Evolutionary conservation across 2,329 filamentous ascomycete species (phyloP).

Genomic region (Malbranchea cinnamomea): DNA sequence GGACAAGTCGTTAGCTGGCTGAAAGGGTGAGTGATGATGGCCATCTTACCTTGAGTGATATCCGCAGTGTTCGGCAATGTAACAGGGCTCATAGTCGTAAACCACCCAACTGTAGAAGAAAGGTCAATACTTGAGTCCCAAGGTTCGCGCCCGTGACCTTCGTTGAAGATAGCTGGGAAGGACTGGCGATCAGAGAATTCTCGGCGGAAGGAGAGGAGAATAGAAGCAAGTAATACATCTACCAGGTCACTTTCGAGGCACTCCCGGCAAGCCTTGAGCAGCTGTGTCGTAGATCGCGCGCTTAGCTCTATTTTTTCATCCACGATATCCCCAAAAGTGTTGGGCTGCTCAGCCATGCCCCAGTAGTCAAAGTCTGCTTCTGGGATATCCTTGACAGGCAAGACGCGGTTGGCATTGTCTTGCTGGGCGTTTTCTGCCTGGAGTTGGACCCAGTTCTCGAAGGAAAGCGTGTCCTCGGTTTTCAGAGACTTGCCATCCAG

Average conservation of each 20-base stretch:
- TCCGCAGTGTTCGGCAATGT: constrained; percentile 14
- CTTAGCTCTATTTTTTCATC: constrained; percentile 20
- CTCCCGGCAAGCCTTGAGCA: constrained; percentile 18
- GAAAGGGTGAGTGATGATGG: constrained; percentile 8
- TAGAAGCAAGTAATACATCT: constrained; percentile 22
- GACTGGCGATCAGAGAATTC: constrained; percentile 27
- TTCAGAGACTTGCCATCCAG: constrained; percentile 17
- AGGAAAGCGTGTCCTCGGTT: constrained; percentile 20
- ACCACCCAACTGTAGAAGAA: constrained; percentile 36
- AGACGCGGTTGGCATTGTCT: constrained; percentile 2
- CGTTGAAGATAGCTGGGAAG: constrained; percentile 32
- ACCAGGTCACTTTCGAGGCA: constrained; percentile 22
- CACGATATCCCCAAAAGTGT: constrained; percentile 21
- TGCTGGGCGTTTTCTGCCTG: constrained; percentile 15
- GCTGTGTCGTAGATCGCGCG: constrained; percentile 17
- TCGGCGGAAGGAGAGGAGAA: constrained; percentile 30
- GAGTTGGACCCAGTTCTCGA: constrained; percentile 24
- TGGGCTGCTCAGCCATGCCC: constrained; percentile 20
- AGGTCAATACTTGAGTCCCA: constrained; percentile 31
- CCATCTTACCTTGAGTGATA: constrained; percentile 1
- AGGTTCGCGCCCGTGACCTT: constrained; percentile 35
- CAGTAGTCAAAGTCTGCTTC: constrained; percentile 20
- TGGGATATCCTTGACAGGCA: constrained; percentile 18
- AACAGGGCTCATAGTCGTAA: constrained; percentile 33
- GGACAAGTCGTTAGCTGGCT: constrained; percentile 7